Evolutionary conservation across 345 rosid species (phyloP).

Genomic region (Eutrema japonicum): DNA sequence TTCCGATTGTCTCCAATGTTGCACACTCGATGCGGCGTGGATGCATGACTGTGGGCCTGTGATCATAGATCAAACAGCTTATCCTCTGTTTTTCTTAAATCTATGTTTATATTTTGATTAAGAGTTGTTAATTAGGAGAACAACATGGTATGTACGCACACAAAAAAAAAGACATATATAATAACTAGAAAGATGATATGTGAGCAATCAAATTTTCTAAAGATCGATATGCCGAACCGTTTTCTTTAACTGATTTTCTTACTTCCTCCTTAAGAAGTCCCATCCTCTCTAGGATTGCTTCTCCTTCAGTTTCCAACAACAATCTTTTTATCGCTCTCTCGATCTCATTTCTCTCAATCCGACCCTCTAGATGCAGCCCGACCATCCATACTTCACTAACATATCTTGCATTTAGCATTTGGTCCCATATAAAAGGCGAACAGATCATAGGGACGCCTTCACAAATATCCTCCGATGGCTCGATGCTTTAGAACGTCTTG

Average conservation of each 20-base stretch:
- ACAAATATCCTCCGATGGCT: constrained; percentile 36
- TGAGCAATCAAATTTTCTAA: background rate
- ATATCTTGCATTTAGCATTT: constrained; percentile 34
- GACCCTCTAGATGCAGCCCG: constrained; percentile 32
- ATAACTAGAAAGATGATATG: background rate
- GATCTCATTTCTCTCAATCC: constrained; percentile 30
- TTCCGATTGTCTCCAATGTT: no score
- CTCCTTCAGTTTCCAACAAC: constrained; percentile 25
- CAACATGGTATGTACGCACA: no score
- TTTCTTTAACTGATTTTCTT: background rate
- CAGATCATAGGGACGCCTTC: constrained; percentile 42
- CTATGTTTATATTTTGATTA: no score
- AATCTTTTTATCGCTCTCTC: constrained; percentile 5
- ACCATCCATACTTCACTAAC: constrained; percentile 36
- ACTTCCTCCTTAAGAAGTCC: constrained; percentile 15
- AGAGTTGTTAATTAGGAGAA: no score
- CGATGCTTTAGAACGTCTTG: constrained; percentile 36
- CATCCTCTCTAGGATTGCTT: constrained; percentile 33
- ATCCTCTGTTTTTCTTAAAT: no score
- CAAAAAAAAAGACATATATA: no score
- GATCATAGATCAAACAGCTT: no score
- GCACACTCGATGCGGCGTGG: no score
- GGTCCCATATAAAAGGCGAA: constrained; percentile 35
- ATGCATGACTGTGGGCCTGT: no score
- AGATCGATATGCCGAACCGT: constrained; percentile 7